Conservation (phyloP, 192 early-diverging fungal genomes). For the Backusella liffmaniae region DNA sequence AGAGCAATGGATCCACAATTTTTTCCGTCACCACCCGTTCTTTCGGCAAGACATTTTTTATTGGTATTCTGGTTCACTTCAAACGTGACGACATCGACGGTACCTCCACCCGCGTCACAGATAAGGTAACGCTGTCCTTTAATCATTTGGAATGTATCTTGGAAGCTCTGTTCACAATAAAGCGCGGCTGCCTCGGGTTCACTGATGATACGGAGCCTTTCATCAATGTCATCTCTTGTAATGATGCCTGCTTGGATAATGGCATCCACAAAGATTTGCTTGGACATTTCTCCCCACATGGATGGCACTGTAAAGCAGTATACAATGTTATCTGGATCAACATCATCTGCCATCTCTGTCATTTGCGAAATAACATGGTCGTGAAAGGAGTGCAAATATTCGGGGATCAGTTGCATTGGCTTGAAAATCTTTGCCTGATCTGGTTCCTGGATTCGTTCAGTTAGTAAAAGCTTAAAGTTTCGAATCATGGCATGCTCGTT, state of each 20-base stretch:
- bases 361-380: not conserved
- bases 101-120: conserved; percentile 46
- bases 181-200: not conserved
- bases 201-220: not conserved
- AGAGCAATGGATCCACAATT: conserved; percentile 45
- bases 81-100: conserved; percentile 42
- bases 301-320: not conserved
- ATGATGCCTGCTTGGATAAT: not conserved
- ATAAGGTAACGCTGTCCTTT: conserved; percentile 44
- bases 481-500: not conserved
- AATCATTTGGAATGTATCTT: conserved; percentile 33
- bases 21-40: conserved; percentile 40
- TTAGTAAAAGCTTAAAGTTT: not conserved
- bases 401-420: not conserved
- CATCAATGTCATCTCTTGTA: not conserved
- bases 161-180: conserved; percentile 20
- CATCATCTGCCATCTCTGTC: not conserved
- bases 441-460: not conserved
- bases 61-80: conserved; percentile 19
- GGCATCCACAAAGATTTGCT: not conserved
- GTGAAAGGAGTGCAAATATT: not conserved
- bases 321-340: not conserved
- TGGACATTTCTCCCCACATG: not conserved
- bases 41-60: conserved; percentile 18
- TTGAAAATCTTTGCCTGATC: not conserved